These are phyloP conservation scores for Camptophora hylomeconis DNA, from an alignment of 2,329 filamentous ascomycete species.

Conservation along the genomic window DNA sequence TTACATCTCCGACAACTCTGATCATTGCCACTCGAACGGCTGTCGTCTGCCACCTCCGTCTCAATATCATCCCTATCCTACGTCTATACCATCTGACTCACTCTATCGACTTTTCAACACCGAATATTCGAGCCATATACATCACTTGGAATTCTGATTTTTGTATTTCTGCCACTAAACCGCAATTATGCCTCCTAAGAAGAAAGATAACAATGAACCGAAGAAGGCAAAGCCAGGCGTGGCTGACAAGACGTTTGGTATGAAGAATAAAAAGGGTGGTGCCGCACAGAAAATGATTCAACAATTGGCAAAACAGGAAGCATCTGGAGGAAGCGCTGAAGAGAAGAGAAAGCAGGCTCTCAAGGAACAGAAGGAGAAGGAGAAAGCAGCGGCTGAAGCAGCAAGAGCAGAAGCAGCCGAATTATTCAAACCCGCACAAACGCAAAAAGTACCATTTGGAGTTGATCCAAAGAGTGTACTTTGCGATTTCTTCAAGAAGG, in stretches of 20 bases:
- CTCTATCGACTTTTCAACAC: too few relatives aligned
- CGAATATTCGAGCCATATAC: too few relatives aligned
- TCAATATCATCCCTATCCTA: too few relatives aligned
- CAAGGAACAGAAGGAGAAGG: conserved; percentile 57
- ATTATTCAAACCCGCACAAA: conserved; percentile 80
- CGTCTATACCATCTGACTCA: too few relatives aligned
- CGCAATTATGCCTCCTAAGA: conserved; percentile 32
- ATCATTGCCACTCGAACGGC: too few relatives aligned
- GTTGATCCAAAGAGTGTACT: conserved; percentile 96
- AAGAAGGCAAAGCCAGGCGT: conserved; percentile 43
- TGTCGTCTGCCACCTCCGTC: too few relatives aligned
- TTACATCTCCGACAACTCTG: too few relatives aligned
- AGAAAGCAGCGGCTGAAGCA: conserved; percentile 81
- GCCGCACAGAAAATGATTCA: conserved; percentile 83
- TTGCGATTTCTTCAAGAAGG: conserved; percentile 95
- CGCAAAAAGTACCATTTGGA: conserved; percentile 96
- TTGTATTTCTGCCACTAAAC: too few relatives aligned
- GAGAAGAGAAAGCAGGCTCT: conserved; percentile 67
- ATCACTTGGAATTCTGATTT: too few relatives aligned
- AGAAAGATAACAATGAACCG: conserved; percentile 28
- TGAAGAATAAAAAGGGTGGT: conserved; percentile 99
- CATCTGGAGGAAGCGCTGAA: conserved; percentile 65
- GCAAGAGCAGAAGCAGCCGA: conserved; percentile 69
- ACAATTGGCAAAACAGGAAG: conserved; percentile 59
- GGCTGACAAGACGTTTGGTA: conserved; percentile 95